Evolutionary conservation across 2,329 filamentous ascomycete genomes (phyloP).

Genomic region (Sporothrix dimorphospora): DNA sequence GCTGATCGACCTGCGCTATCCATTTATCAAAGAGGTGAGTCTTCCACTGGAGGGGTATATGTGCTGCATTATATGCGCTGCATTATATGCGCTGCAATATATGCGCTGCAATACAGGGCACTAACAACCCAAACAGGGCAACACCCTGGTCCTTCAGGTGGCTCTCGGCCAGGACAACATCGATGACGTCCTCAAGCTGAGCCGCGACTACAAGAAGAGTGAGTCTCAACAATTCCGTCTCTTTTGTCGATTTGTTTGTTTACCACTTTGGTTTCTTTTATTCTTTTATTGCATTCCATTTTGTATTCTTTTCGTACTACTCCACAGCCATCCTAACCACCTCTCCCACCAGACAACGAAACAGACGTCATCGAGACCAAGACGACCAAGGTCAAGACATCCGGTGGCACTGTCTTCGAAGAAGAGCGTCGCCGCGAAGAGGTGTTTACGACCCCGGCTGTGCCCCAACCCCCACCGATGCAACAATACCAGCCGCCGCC

Average conservation of each 20-base stretch:
- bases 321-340: slow-evolving; percentile 25
- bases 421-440: slow-evolving; percentile 52
- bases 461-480: slow-evolving; percentile 30
- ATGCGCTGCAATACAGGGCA: not conserved
- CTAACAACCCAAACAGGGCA: slow-evolving; percentile 59
- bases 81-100: not conserved
- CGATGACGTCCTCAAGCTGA: slow-evolving; percentile 82
- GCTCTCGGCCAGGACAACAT: slow-evolving; percentile 90
- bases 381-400: slow-evolving; percentile 24
- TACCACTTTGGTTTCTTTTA: too few relatives aligned
- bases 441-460: slow-evolving; percentile 42
- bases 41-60: not conserved
- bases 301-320: not conserved
- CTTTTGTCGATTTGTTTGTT: not conserved
- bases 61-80: not conserved
- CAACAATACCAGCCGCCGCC: slow-evolving; percentile 36
- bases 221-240: slow-evolving; percentile 12
- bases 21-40: slow-evolving; percentile 81
- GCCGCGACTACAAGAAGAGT: slow-evolving; percentile 73
- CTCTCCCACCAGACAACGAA: slow-evolving; percentile 16
- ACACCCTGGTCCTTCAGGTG: slow-evolving; percentile 78
- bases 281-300: too few relatives aligned
- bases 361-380: slow-evolving; percentile 28
- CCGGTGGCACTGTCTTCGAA: slow-evolving; percentile 49
- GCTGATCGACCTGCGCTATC: slow-evolving; percentile 82